Evolutionary conservation across 176 grass and related monocot genomes (phyloP), one percentile per base, ranked within the genome.

Genomic region (Zea luxurians): DNA sequence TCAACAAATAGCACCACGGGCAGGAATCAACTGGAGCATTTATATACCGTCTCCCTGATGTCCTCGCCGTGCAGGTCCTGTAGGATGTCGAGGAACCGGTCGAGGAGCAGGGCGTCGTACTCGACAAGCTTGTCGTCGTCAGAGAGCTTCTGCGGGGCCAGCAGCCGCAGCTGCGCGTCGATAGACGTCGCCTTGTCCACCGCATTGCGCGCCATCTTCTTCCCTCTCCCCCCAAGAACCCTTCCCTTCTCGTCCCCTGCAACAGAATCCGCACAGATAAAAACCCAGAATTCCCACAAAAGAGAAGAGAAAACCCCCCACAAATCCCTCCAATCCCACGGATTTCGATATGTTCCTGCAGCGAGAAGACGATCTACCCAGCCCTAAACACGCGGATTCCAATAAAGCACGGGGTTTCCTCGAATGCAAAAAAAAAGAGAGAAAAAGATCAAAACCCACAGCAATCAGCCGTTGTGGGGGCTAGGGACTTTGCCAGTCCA

Each of bases 61-160:
- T 85, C 87, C 61, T 83, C 87, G 47, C 92, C 89, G 50, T 96
- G 89, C 12, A 96, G 83, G 70, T 81, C 89, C 86, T 92, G 92
- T 7, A 96, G 92, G 61, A 96, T 96, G 84, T 92, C 89, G 54
- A 96, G 77, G 79, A 96, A 96, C 13, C 92, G 92, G 78, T 96
- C 92, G 43, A 96, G 66, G 75, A 96, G 83, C 20, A 96, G 84
- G 38, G 92, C 92, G 69, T 96, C 92, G 46, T 96, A 96, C 82
- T 96, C 92, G 9, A 96, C 87, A 13, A 96, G 87, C 75, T 91
- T 91, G 47, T 95, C 92, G 77, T 95, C 92, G 13, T 95, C 92
- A 0, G 92, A 95, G 53, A 95, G 89, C 89, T 96, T 96, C 79
- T 82, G 74, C 34, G 92, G 92, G 54, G 87, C 92, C 53, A 92